These are phyloP conservation scores for Hymenoscyphus fructigenus DNA, from an alignment of 2,329 filamentous ascomycete genomes.

Conservation along the genomic window DNA sequence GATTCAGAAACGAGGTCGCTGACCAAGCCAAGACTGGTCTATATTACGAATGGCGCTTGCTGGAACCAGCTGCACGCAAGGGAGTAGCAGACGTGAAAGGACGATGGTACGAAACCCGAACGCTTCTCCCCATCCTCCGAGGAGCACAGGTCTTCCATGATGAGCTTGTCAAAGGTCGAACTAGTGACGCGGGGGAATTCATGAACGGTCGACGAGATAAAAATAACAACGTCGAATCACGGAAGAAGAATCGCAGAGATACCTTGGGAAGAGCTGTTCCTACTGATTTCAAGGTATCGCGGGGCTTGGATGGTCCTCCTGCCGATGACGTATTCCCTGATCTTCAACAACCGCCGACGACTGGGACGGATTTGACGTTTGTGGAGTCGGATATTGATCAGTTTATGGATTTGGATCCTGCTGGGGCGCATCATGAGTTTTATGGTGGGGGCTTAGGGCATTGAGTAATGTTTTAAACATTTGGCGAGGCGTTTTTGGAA, in stretches of 20 bases:
- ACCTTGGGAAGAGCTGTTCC: slow-evolving; percentile 38
- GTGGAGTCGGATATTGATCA: slow-evolving; percentile 20
- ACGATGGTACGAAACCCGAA: slow-evolving; percentile 58
- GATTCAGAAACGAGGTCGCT: slow-evolving; percentile 49
- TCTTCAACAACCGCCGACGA: slow-evolving; percentile 9
- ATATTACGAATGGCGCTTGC: slow-evolving; percentile 35
- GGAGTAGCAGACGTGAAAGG: slow-evolving; percentile 52
- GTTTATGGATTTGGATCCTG: slow-evolving; percentile 21
- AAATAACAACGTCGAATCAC: slow-evolving; percentile 29
- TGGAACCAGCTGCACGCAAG: slow-evolving; percentile 34
- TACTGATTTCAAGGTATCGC: slow-evolving; percentile 34
- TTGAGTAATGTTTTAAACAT: neutral
- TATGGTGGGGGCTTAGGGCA: neutral
- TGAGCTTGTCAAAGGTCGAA: slow-evolving; percentile 36
- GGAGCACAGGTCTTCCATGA: slow-evolving; percentile 37
- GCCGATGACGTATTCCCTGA: slow-evolving; percentile 34
- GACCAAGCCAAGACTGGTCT: slow-evolving; percentile 33
- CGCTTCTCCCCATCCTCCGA: slow-evolving; percentile 44
- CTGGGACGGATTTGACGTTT: slow-evolving; percentile 7
- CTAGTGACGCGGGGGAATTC: slow-evolving; percentile 43
- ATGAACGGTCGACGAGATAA: slow-evolving; percentile 48
- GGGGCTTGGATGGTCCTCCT: slow-evolving; percentile 36
- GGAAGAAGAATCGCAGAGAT: slow-evolving; percentile 36
- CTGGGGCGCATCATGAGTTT: slow-evolving; percentile 5
- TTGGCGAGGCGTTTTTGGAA: neutral